phyloP scores from a whole-genome alignment of 2,329 filamentous ascomycete genomes.

The Ascochyta rabiei region DNA sequence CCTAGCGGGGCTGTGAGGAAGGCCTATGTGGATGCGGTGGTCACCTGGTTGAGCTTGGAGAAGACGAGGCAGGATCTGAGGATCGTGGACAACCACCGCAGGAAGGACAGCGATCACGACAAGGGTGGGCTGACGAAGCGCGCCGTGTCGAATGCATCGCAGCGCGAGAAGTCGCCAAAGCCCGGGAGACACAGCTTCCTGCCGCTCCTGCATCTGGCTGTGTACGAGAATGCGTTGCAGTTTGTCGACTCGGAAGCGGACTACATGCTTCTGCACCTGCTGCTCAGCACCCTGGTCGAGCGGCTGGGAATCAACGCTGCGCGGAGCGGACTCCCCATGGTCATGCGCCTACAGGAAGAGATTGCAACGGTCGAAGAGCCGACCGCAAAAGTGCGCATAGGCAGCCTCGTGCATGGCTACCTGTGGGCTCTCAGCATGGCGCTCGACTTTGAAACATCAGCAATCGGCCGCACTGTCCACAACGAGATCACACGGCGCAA shows the following conservation, averaged over 20 bases:
- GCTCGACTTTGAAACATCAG: slow-evolving; percentile 75
- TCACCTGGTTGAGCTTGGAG: slow-evolving; percentile 85
- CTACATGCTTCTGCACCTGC: slow-evolving; percentile 75
- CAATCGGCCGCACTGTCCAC: slow-evolving; percentile 72
- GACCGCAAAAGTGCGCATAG: slow-evolving; percentile 76
- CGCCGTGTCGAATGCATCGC: slow-evolving; percentile 71
- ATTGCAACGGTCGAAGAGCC: slow-evolving; percentile 71
- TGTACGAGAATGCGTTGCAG: slow-evolving; percentile 88
- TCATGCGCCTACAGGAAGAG: slow-evolving; percentile 85
- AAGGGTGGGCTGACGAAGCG: slow-evolving; percentile 60
- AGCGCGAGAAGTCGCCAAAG: slow-evolving; percentile 62
- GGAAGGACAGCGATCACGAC: slow-evolving; percentile 52
- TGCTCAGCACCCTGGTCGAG: slow-evolving; percentile 75
- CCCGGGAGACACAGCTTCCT: slow-evolving; percentile 73
- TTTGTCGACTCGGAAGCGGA: slow-evolving; percentile 68
- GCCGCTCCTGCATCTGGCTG: slow-evolving; percentile 78
- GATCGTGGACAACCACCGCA: slow-evolving; percentile 62
- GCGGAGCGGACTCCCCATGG: slow-evolving; percentile 82
- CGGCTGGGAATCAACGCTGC: slow-evolving; percentile 83
- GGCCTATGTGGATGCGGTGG: slow-evolving; percentile 82
- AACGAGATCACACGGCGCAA: slow-evolving; percentile 78
- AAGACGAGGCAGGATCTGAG: slow-evolving; percentile 70
- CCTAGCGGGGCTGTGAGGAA: slow-evolving; percentile 77
- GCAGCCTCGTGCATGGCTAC: slow-evolving; percentile 87
- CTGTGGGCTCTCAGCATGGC: slow-evolving; percentile 79